Percentiles rank a stretch among this genome's conserved stretches.
These are phyloP conservation scores for Diospyros kaki DNA, from an alignment of 148 eudicot species.

Conservation along the genomic window DNA sequence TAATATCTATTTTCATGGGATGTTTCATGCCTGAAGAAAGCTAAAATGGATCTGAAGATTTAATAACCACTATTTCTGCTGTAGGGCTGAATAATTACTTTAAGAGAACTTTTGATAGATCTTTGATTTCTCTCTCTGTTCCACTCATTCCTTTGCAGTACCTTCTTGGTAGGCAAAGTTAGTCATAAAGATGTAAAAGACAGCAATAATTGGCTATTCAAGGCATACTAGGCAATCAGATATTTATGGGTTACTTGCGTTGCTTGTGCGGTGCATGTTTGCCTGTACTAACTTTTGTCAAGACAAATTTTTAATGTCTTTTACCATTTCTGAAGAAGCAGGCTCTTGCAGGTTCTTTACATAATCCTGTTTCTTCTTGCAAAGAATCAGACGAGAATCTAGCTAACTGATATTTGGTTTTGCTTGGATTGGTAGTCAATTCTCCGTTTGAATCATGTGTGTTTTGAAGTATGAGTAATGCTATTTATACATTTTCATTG, in stretches of 20 bases:
- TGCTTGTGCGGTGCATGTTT: constrained; percentile 73
- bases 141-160: constrained; percentile 40
- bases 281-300: constrained; percentile 1
- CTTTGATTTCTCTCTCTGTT: not conserved
- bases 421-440: not conserved
- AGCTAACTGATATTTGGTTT: constrained; percentile 33
- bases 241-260: constrained; percentile 88
- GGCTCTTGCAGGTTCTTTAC: constrained; percentile 66
- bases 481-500: too few relatives aligned
- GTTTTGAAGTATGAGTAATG: too few relatives aligned
- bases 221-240: constrained; percentile 78
- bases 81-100: too few relatives aligned
- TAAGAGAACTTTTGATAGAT: not conserved
- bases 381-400: constrained; percentile 51
- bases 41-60: not conserved
- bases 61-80: not conserved
- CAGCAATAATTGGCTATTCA: constrained; percentile 86
- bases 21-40: constrained; percentile 1
- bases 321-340: not conserved
- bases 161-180: constrained; percentile 83
- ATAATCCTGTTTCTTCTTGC: constrained; percentile 80
- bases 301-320: not conserved
- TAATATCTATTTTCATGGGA: not conserved
- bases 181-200: constrained; percentile 98
- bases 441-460: constrained; percentile 1